These are phyloP conservation scores for Tephrocybe sp. DNA, from an alignment of 768 basidiomycete species.

Conservation along the genomic window DNA sequence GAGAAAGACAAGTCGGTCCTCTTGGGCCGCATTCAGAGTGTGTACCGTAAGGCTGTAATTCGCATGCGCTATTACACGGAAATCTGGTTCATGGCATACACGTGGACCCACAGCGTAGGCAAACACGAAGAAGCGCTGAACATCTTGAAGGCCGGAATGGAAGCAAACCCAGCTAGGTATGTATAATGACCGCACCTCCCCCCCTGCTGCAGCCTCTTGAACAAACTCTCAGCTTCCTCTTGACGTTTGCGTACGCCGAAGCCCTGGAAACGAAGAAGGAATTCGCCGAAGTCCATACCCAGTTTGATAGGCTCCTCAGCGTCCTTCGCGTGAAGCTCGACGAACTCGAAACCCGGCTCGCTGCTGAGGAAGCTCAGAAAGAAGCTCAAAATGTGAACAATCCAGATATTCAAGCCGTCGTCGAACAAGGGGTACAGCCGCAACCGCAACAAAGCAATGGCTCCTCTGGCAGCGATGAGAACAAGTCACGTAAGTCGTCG, in stretches of 20 bases:
- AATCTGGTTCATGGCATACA: conserved; percentile 94
- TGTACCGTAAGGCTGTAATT: conserved; percentile 87
- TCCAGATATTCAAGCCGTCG: no score
- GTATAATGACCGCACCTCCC: conserved; percentile 10
- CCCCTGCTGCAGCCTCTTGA: background rate
- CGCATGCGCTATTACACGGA: conserved; percentile 95
- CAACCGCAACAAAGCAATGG: background rate
- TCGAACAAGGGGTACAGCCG: no score
- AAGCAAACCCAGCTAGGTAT: conserved; percentile 84
- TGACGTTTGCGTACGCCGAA: conserved; percentile 93
- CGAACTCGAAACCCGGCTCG: conserved; percentile 46
- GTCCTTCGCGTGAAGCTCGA: conserved; percentile 67
- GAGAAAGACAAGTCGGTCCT: conserved; percentile 73
- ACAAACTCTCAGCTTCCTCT: conserved; percentile 59
- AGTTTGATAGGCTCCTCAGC: conserved; percentile 73
- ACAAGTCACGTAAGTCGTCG: conserved; percentile 45
- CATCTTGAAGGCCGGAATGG: conserved; percentile 82
- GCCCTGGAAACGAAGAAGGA: conserved; percentile 55
- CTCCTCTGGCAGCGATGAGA: conserved; percentile 50
- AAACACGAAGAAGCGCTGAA: conserved; percentile 79
- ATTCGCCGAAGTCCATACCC: conserved; percentile 63
- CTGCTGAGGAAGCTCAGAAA: conserved; percentile 33
- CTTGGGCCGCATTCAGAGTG: conserved; percentile 70
- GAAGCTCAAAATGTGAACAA: conserved; percentile 28
- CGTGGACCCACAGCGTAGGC: conserved; percentile 73